Percentiles rank a stretch among this genome's conserved stretches.
Conservation (phyloP, 768 basidiomycete species). For the Leccinum imitatum region DNA sequence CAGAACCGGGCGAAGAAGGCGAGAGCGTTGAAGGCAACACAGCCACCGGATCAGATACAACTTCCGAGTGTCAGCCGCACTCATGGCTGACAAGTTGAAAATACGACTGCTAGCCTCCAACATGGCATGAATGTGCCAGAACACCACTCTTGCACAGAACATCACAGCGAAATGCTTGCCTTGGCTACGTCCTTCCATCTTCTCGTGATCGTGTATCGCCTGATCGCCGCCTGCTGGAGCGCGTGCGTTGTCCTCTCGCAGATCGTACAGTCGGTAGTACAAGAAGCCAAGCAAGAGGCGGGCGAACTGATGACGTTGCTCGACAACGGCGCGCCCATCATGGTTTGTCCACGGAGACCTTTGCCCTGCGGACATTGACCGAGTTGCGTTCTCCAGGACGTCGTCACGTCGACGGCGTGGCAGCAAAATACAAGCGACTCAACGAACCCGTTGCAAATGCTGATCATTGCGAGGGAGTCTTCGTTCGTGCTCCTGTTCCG, state of each 20-base stretch:
- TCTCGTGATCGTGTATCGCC: conserved; percentile 7
- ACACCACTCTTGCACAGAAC: background rate
- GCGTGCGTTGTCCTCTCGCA: conserved; percentile 14
- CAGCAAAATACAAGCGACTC: background rate
- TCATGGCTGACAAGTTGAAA: background rate
- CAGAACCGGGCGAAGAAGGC: too few species aligned
- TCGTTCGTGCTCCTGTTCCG: conserved; percentile 23
- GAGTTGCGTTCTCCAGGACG: conserved; percentile 4
- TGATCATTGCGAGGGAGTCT: conserved; percentile 19
- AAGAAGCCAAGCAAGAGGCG: conserved; percentile 20
- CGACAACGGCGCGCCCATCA: conserved; percentile 2
- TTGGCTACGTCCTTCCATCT: background rate
- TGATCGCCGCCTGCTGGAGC: conserved; percentile 10
- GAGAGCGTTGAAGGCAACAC: too few species aligned
- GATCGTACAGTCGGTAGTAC: conserved; percentile 8
- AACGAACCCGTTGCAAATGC: conserved; percentile 13
- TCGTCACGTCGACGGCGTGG: conserved; percentile 3
- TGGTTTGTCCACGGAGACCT: background rate
- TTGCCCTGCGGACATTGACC: too few species aligned
- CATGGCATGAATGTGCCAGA: too few species aligned
- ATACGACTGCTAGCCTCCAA: background rate
- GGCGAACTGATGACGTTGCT: conserved; percentile 15
- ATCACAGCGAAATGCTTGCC: background rate
- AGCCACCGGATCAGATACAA: background rate
- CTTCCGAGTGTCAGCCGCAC: background rate